A percentile compares a stretch with the other conserved stretches of the same genome.
phyloP scores from a whole-genome alignment of 768 basidiomycete species.

The Lactarius hengduanensis region DNA sequence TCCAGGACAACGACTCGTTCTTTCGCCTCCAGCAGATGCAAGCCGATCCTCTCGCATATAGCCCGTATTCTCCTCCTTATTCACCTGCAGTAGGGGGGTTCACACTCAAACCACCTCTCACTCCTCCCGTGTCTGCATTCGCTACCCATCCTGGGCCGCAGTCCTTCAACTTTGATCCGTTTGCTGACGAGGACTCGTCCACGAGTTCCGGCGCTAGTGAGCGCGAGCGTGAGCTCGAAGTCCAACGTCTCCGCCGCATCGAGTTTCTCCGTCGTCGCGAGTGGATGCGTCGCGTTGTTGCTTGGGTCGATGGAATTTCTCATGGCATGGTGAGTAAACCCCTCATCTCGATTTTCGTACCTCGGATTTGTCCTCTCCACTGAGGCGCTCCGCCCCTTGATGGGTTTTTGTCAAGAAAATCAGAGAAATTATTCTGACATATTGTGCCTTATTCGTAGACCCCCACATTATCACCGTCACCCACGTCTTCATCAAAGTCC shows the following conservation, averaged over 20 bases:
- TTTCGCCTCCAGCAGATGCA: constrained; percentile 17
- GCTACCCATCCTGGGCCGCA: constrained; percentile 9
- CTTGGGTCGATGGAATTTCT: constrained; percentile 28
- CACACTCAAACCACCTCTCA: constrained; percentile 4
- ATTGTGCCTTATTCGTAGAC: constrained; percentile 12
- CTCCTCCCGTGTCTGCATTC: constrained; percentile 1
- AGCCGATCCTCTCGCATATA: constrained; percentile 15
- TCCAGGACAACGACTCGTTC: constrained; percentile 14
- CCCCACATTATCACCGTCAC: constrained; percentile 20
- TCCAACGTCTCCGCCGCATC: constrained; percentile 23
- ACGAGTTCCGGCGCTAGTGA: constrained; percentile 20
- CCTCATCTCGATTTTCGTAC: not conserved
- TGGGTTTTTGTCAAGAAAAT: not conserved
- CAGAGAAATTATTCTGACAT: constrained; percentile 10
- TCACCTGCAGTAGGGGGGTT: not conserved
- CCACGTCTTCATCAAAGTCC: constrained; percentile 7
- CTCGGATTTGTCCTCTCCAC: not conserved
- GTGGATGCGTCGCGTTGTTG: constrained; percentile 30
- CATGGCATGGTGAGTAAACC: constrained; percentile 21
- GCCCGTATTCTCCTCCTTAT: constrained; percentile 9
- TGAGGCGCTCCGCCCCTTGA: constrained; percentile 1
- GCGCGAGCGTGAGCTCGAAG: constrained; percentile 19
- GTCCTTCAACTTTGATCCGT: constrained; percentile 29
- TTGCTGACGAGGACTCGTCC: constrained; percentile 28
- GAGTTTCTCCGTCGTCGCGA: constrained; percentile 28